Base-by-base conservation (phyloP, 2,329 filamentous ascomycete species). In the Talaromyces sp. region DNA sequence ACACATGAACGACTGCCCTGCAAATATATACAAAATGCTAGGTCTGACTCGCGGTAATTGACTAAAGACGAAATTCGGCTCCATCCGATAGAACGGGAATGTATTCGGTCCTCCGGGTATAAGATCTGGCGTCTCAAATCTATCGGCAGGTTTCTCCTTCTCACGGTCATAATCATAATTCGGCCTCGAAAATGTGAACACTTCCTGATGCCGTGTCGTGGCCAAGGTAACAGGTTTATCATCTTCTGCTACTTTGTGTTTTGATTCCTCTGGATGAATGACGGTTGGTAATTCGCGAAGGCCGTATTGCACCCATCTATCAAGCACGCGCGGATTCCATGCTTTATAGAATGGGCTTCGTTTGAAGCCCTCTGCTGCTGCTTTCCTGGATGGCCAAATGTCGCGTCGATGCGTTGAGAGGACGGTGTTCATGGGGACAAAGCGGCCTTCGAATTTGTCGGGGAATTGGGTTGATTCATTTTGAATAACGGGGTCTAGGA, bases 151-250 rank as follows among this genome's bases (percentile, higher is more conserved):
- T 35, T 73, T 71, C 10, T 71, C 69, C 39, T 71, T 71, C 19
- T 73, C 71, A 0, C 74, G 74, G 69, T 87, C 90, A 1, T 91
- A 91, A 7, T 90, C 89, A 66, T 80, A 82, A 61, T 80, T 82
- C 13, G 81, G 80, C 4, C 81, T 76, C 3, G 79, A 75, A 71
- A 82, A 83, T 14, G 80, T 82, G 66, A 82, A 82, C 64, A 95
- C 90, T 80, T 96, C 92, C 74, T 97, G 92, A 75, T 96, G 90
- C 71, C 93, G 92, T 0, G 92, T 89, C 0, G 94, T 98, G 1
- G 86, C 86, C 2, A 83, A 83, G 0, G 92, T 94, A 0, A 93
- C 89, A 0, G 85, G 77, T 0, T 87, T 69, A 22, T 68, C 56
- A 24, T 37, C 54, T 16, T 33, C 31, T 19, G 16, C 37, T 14